Evolutionary conservation across 768 basidiomycete species (phyloP), one percentile per base, ranked within the genome.

Genomic region (Hirschioporus abietinus): DNA sequence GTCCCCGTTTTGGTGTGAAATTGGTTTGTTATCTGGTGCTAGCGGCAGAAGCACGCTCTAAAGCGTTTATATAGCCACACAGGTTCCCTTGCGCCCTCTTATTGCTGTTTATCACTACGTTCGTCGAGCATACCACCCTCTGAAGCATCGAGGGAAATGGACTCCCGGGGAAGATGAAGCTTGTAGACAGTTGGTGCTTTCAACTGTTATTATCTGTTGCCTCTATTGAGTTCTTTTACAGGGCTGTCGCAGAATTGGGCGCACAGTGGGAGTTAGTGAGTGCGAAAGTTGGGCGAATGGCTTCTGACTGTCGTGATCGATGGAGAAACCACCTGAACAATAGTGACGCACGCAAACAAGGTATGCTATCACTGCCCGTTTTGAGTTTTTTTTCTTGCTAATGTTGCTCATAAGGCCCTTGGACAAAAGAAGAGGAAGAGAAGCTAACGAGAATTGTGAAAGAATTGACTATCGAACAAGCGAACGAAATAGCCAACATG

Each of bases 81-180:
- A 90, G 25, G 80, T 93, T 63, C 87, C 90, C 57, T 81, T 87
- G 71, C 88, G 93, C 18, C 92, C 92, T 4, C 88, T 95, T 67
- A 87, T 88, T 27, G 89, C 93, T 35, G 89, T 95, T 6, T 94
- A 94, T 74, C 92, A 95, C 71, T 87, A 92, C 73, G 84, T 93
- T 65, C 84, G 90, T 58, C 80, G 93, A 67, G 78, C 77, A 1
- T 84, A 84, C 68, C 89, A 95, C 75, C 92, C 91, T 5, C 73
- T 88, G 66, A 86, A 85, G 66, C 82, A 81, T 65, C 86, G 88
- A 74, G 93, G 93, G 0, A 81, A 82, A 67, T 95, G 93, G 93
- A 79, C 78, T 58, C 71, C 80, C 15, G 78, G 84, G 6, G 90
- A 95, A 72, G 92, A 95, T 72, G 81, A 77, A 7, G 66, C 76